These are phyloP conservation scores for Raddia guianensis DNA, from an alignment of 176 grass and related monocot genomes.

Conservation along the genomic window DNA sequence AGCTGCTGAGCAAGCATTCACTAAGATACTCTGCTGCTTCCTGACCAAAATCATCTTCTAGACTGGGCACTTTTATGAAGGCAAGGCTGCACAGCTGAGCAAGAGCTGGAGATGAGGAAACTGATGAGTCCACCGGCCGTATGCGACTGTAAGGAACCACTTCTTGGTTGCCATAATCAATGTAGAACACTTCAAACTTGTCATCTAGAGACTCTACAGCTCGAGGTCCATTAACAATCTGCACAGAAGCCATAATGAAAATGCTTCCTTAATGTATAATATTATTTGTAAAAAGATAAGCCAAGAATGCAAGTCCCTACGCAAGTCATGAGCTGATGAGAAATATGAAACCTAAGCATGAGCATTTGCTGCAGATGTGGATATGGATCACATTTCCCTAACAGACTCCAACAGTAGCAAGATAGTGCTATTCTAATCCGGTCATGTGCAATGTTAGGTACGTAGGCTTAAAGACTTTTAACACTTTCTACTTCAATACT, in stretches of 20 bases:
- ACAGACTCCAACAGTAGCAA: neutral
- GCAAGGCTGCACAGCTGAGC: conserved; percentile 89
- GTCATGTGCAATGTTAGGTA: neutral
- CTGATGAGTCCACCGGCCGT: conserved; percentile 67
- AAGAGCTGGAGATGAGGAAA: conserved; percentile 68
- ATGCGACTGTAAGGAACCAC: conserved; percentile 75
- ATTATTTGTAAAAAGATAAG: neutral
- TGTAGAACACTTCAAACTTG: conserved; percentile 95
- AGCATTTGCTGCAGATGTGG: neutral
- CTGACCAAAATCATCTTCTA: conserved; percentile 84
- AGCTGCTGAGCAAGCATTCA: conserved; percentile 64
- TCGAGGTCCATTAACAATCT: conserved; percentile 94
- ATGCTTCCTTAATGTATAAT: neutral
- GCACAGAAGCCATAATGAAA: conserved; percentile 27
- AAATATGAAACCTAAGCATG: conserved; percentile 20
- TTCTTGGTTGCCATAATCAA: conserved; percentile 98
- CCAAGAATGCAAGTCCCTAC: neutral
- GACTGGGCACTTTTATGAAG: conserved; percentile 73
- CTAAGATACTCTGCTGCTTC: conserved; percentile 91
- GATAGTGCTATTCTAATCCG: neutral
- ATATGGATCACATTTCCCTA: neutral
- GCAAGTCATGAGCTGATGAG: neutral
- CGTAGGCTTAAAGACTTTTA: neutral
- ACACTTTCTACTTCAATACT: neutral
- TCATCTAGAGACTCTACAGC: conserved; percentile 73